Percentiles rank a stretch among this genome's conserved stretches.
Conservation (phyloP, 148 eudicot species). For the Silene uniflora region DNA sequence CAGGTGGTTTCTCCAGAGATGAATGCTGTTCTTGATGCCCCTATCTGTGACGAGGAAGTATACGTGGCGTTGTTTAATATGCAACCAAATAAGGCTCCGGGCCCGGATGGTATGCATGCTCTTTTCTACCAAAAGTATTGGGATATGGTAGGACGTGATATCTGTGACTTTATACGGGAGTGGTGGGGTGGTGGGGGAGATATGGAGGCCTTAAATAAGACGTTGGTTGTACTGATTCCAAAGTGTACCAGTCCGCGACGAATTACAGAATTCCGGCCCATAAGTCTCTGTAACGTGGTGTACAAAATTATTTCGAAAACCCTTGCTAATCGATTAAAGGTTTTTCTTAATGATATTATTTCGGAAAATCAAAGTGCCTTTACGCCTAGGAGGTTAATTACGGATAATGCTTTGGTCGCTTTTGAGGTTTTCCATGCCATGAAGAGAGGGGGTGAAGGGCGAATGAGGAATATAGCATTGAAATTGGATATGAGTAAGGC, state of each 20-base stretch:
- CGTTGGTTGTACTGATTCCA: neutral
- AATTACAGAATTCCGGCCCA: neutral
- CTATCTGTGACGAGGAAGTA: neutral
- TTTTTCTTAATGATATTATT: neutral
- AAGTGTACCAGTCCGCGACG: neutral
- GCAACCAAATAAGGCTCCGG: neutral
- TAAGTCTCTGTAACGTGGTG: neutral
- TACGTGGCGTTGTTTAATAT: neutral
- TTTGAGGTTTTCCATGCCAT: neutral
- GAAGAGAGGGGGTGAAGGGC: neutral
- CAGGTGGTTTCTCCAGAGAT: neutral
- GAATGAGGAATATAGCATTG: neutral
- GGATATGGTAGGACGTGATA: neutral
- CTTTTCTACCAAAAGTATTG: neutral
- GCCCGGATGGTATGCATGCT: neutral
- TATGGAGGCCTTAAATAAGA: neutral
- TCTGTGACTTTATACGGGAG: neutral
- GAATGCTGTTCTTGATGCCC: too few species aligned
- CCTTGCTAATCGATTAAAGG: neutral
- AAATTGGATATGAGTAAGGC: constrained; percentile 5
- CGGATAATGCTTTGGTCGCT: neutral
- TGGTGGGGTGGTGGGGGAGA: neutral
- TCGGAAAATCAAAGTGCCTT: constrained; percentile 9
- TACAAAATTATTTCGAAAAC: neutral
- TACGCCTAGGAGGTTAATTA: neutral